Conservation (phyloP, 2,329 filamentous ascomycete genomes). For the Monosporascus cannonballus region DNA sequence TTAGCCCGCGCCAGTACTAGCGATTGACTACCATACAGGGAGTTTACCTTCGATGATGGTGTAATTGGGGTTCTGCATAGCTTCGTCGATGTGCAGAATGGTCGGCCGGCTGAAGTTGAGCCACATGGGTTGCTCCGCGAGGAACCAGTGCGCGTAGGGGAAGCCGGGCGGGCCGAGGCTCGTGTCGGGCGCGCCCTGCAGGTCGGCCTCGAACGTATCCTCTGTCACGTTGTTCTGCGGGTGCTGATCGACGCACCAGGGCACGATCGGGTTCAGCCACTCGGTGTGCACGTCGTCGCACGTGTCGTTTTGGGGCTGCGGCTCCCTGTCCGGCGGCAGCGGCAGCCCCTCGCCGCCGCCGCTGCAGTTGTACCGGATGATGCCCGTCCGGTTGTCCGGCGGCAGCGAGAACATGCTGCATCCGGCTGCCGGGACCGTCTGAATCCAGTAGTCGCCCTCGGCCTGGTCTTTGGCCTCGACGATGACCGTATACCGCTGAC, state of each 20-base stretch:
- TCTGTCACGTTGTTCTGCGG: constrained; percentile 14
- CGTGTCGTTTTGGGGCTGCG: constrained; percentile 1
- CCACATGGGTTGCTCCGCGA: constrained; percentile 13
- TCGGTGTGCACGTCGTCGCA: constrained; percentile 9
- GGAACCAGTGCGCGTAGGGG: constrained; percentile 18
- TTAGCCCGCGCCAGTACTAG: neutral
- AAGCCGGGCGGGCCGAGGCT: constrained; percentile 21
- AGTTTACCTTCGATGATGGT: constrained; percentile 9
- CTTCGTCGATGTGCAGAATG: constrained; percentile 11
- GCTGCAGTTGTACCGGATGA: constrained; percentile 18
- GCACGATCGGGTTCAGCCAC: constrained; percentile 12
- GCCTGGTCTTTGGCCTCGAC: constrained; percentile 15
- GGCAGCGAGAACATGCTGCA: constrained; percentile 7
- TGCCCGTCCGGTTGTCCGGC: constrained; percentile 15
- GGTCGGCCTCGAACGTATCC: constrained; percentile 14
- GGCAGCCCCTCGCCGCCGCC: constrained; percentile 10
- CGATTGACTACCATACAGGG: neutral
- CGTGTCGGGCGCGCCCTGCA: constrained; percentile 14
- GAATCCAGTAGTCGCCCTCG: constrained; percentile 20
- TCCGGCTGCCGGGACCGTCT: constrained; percentile 13
- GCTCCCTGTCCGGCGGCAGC: constrained; percentile 19
- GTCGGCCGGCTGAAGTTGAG: constrained; percentile 14
- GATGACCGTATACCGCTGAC: constrained; percentile 22
- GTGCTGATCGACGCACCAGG: constrained; percentile 12
- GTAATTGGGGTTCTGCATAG: constrained; percentile 12